Evolutionary conservation across 2,329 filamentous ascomycete species (phyloP).

Genomic region (Colletotrichum scovillei): DNA sequence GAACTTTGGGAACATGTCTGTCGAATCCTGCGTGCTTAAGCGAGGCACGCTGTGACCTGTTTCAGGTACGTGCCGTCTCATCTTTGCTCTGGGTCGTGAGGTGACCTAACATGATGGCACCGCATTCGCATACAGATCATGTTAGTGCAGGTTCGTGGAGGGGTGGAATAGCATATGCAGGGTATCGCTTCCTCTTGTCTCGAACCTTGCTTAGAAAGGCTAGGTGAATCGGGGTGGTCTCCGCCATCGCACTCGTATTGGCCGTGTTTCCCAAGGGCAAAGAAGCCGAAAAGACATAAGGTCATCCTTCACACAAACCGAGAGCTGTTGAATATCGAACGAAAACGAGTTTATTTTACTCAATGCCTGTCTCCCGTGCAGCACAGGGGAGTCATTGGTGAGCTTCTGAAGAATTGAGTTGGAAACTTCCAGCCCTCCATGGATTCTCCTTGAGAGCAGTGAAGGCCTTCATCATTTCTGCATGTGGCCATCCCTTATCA

Average conservation of each 20-base stretch:
- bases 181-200: constrained; percentile 1
- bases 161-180: neutral
- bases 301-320: neutral
- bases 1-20: neutral
- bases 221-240: neutral
- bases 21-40: neutral
- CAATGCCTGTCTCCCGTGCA: neutral
- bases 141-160: neutral
- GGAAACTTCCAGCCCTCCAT: neutral
- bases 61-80: constrained; percentile 30
- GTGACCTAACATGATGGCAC: neutral
- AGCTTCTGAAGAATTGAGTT: neutral
- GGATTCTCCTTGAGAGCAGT: neutral
- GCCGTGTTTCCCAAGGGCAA: neutral
- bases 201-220: constrained; percentile 3
- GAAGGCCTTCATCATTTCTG: neutral
- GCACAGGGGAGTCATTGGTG: neutral
- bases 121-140: neutral
- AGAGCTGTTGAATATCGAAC: neutral
- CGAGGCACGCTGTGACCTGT: constrained; percentile 30
- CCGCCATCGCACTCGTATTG: neutral
- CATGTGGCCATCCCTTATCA: neutral
- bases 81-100: neutral
- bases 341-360: neutral
- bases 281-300: neutral